A percentile compares a stretch with the other conserved stretches of the same genome.
Conservation (phyloP, 75 land plant species). For the Cupressus sempervirens region DNA sequence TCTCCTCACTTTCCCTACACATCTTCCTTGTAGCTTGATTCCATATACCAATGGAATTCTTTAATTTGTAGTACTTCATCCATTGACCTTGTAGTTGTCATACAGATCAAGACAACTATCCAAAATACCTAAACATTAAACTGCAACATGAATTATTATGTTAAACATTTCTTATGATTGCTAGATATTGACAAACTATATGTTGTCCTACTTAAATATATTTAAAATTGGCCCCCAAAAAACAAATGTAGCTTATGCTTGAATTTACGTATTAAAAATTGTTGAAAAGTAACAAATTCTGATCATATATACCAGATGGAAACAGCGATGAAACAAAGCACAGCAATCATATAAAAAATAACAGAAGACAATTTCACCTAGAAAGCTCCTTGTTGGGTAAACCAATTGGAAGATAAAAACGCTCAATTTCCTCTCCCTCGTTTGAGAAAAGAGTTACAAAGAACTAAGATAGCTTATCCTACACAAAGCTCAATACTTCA, state of each 20-base stretch:
- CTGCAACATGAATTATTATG: not conserved
- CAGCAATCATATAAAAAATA: not conserved
- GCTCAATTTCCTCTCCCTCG: not conserved
- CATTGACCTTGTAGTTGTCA: too few relatives aligned
- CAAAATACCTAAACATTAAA: too few relatives aligned
- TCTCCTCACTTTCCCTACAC: too few relatives aligned
- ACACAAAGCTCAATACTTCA: not conserved
- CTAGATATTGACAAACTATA: too few relatives aligned
- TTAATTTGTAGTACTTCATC: too few relatives aligned
- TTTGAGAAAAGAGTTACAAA: not conserved
- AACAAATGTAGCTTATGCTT: not conserved
- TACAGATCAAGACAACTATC: too few relatives aligned
- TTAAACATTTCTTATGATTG: not conserved
- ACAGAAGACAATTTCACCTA: not conserved
- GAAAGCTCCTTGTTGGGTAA: not conserved
- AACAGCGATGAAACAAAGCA: not conserved
- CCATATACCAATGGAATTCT: too few relatives aligned
- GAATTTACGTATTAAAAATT: not conserved
- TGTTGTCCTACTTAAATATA: not conserved
- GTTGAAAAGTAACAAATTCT: not conserved
- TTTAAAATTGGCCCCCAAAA: not conserved
- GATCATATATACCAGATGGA: not conserved
- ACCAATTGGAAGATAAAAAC: not conserved
- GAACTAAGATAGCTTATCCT: not conserved
- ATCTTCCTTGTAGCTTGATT: too few relatives aligned